Base-by-base conservation (phyloP, 164 flowering plant species). In the Sextonia rubra region DNA sequence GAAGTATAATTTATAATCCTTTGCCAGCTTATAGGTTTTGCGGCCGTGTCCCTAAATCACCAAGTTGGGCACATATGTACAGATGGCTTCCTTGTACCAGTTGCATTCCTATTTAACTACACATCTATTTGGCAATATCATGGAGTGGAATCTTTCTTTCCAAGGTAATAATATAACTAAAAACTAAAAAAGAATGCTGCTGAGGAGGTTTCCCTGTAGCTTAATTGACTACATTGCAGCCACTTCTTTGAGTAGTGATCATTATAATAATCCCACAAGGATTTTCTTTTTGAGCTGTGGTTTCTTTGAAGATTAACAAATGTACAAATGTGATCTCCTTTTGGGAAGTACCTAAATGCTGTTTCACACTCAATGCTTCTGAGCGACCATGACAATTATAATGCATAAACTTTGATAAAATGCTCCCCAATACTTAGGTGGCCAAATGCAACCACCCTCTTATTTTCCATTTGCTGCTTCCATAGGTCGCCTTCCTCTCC, bases 81-180 rank as follows among this genome's bases (percentile, higher is more conserved):
- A 6, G 15, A 23, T 61, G 7, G 5, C 22, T 22, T 23, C 3
- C 25, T 61, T 61, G 64, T 23, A 22, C 66, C n/a, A 29, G 66
- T 23, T 68, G 60, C 22, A 49, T 14, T 12, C 64, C 70, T 68
- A 52, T 66, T 72, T 70, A 24, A 62, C 44, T 22, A 23, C 67
- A 60, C 48, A 71, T 67, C 55, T 69, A 66, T 66, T 71, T 77
- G 65, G 56, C 69, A 63, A n/a, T 69, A 77, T 73, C 76, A 64
- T 77, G 65, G 52, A 44, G 48, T 8, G 69, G 72, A 79, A 79
- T 77, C 79, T 79, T 75, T 47, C 30, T 48, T 60, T 60, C 14
- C 15, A 65, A 48, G n/a, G 24, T 61, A 32, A 61, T 61, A 32
- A 32, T 32, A 32, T 32, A 32, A 5, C 8, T 32, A 17, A n/a